Conservation (phyloP, 1,284 basidiomycete species). For the Ganoderma meredithae region DNA sequence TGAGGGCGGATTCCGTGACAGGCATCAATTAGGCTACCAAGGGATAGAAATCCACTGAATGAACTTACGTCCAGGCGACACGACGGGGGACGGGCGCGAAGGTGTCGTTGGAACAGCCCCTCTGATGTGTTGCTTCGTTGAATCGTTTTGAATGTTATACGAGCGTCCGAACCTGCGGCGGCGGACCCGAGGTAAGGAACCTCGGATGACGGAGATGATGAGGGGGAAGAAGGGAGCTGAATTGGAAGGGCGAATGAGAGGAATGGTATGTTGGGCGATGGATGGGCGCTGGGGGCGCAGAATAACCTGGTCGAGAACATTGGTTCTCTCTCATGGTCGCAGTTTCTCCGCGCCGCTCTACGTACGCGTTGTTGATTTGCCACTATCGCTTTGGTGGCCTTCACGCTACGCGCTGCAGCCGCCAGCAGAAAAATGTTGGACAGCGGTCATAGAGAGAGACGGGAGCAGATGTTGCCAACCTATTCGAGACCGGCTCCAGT, state of each 20-base stretch:
- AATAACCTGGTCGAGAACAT: neutral
- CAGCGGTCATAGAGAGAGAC: constrained; percentile 1
- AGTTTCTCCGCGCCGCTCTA: constrained; percentile 3
- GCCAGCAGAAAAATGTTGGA: neutral
- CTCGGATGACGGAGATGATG: constrained; percentile 4
- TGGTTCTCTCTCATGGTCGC: constrained; percentile 8
- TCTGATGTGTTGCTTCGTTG: neutral
- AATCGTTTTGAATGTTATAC: neutral
- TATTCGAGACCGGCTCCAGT: neutral
- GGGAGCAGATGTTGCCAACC: constrained; percentile 1
- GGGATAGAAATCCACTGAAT: neutral
- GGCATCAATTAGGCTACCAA: neutral
- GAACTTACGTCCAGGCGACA: neutral
- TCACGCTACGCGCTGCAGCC: neutral
- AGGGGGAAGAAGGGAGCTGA: constrained; percentile 3
- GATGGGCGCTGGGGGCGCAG: neutral
- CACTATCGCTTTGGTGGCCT: neutral
- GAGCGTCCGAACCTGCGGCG: neutral
- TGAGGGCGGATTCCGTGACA: neutral
- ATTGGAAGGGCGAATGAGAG: constrained; percentile 1
- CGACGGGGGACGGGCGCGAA: neutral
- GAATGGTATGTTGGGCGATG: neutral
- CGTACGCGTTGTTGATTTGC: neutral
- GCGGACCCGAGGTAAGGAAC: neutral
- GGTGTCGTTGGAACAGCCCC: neutral